Evolutionary conservation across 345 rosid species (phyloP).

Genomic region (Litchi chinensis): DNA sequence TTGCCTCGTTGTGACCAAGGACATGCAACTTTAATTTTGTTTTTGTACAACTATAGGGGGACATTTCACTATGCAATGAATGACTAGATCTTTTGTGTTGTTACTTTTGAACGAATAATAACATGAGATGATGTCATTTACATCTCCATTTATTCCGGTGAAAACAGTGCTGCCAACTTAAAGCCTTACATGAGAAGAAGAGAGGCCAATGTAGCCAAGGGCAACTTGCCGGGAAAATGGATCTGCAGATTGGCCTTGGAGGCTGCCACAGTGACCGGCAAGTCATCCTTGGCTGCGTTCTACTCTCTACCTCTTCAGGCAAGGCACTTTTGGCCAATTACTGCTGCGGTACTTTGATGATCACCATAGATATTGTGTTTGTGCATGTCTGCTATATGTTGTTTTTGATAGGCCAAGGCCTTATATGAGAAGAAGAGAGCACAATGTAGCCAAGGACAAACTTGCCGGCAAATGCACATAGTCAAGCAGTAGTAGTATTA

Average conservation of each 20-base stretch:
- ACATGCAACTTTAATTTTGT: not conserved
- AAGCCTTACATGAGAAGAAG: slow-evolving; percentile 31
- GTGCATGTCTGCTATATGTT: not conserved
- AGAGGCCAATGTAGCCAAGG: slow-evolving; percentile 34
- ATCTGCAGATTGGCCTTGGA: not conserved
- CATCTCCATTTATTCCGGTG: not conserved
- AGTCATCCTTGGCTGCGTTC: slow-evolving; percentile 38
- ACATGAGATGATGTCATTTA: no score
- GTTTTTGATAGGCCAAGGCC: not conserved
- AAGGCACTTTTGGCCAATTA: slow-evolving; percentile 7
- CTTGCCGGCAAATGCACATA: slow-evolving; percentile 18
- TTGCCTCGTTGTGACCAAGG: not conserved
- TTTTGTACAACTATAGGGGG: not conserved
- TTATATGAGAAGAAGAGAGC: slow-evolving; percentile 30
- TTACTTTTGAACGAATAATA: not conserved
- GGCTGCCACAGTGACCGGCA: slow-evolving; percentile 19
- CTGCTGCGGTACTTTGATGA: not conserved
- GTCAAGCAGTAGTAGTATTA: not conserved
- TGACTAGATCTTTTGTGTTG: not conserved
- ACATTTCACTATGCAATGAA: not conserved
- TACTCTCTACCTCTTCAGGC: slow-evolving; percentile 22
- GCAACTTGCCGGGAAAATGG: slow-evolving; percentile 27
- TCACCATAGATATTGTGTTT: no score
- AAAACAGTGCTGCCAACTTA: not conserved
- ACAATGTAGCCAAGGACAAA: slow-evolving; percentile 30